Percentiles rank a stretch among this genome's conserved stretches.
phyloP scores from a whole-genome alignment of 495 filamentous ascomycete genomes.

The Amniculicola lignicola region DNA sequence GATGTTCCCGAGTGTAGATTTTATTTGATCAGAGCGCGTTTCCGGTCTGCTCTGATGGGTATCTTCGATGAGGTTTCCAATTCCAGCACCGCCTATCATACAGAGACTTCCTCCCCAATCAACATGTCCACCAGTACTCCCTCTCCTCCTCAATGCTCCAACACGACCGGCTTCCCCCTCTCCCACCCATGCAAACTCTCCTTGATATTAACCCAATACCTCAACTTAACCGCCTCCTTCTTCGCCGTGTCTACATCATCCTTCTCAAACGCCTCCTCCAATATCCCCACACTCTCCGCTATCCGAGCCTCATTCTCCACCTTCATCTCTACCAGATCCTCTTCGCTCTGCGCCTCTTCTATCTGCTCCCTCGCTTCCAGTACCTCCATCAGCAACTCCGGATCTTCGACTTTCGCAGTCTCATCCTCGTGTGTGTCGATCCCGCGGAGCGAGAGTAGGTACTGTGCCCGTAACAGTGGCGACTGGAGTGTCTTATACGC shows the following conservation, averaged over 20 bases:
- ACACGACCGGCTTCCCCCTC: conserved; percentile 55
- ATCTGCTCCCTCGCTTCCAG: conserved; percentile 83
- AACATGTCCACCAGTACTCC: neutral
- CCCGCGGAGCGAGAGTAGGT: conserved; percentile 68
- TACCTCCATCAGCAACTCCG: conserved; percentile 77
- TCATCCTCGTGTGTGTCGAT: conserved; percentile 79
- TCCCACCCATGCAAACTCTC: conserved; percentile 82
- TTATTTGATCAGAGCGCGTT: no score
- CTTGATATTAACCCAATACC: conserved; percentile 89
- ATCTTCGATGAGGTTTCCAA: no score
- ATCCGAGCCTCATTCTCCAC: conserved; percentile 67
- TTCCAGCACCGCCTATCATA: no score
- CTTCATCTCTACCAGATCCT: conserved; percentile 59
- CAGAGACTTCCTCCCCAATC: neutral
- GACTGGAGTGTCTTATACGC: conserved; percentile 79
- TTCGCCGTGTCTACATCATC: conserved; percentile 67
- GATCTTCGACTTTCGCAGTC: conserved; percentile 59
- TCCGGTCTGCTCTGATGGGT: no score
- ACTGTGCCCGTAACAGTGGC: conserved; percentile 78
- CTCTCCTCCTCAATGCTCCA: conserved; percentile 21
- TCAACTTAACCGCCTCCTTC: conserved; percentile 68
- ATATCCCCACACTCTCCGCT: conserved; percentile 50
- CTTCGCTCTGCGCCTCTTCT: conserved; percentile 68
- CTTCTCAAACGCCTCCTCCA: conserved; percentile 61
- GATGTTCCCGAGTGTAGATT: no score